Evolutionary conservation across 1,139 yeast genomes (phyloP).

Genomic region (Geotrichum citri-aurantii): DNA sequence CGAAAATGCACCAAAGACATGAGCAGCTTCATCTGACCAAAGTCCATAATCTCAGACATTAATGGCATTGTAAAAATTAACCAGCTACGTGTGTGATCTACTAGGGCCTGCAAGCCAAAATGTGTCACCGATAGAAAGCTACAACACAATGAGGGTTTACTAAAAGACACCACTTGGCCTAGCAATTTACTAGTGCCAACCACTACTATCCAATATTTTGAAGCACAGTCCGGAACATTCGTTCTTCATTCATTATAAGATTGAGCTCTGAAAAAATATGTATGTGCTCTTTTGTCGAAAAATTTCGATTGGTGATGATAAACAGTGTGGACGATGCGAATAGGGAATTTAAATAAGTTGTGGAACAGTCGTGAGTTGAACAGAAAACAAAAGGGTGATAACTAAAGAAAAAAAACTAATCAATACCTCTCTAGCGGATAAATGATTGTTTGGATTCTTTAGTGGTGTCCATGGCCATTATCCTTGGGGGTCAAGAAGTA

Average conservation of each 20-base stretch:
- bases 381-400: background rate
- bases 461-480: constrained; percentile 3
- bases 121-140: background rate
- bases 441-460: background rate
- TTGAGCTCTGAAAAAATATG: background rate
- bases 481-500: constrained; percentile 32
- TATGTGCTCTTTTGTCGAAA: background rate
- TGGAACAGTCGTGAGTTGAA: background rate
- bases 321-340: background rate
- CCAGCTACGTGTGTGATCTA: background rate
- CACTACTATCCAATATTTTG: background rate
- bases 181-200: background rate
- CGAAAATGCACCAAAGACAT: background rate
- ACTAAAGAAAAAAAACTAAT: background rate
- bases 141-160: background rate
- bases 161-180: background rate
- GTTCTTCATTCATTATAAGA: background rate
- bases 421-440: background rate
- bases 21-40: background rate
- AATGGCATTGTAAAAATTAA: background rate
- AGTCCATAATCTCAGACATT: background rate
- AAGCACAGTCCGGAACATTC: background rate
- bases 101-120: background rate
- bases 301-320: background rate
- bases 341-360: background rate